A percentile compares a stretch with the other conserved stretches of the same genome.
Evolutionary conservation across 2,329 filamentous ascomycete species (phyloP).

Genomic region (Penicillium nordicum): DNA sequence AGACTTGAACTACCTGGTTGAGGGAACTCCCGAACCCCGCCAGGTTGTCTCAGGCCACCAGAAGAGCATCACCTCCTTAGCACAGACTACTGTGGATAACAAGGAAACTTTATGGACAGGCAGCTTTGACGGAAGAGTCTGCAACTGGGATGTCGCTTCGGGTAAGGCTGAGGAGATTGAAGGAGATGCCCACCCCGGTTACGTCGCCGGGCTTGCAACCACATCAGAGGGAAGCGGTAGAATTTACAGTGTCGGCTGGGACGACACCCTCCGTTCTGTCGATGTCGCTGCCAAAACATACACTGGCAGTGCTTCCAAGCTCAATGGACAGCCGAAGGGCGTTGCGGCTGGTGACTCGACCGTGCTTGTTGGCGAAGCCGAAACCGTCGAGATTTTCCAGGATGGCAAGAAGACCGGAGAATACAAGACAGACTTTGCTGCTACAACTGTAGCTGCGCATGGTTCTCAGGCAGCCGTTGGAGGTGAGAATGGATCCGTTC

Average conservation of each 20-base stretch:
- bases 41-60: constrained; percentile 81
- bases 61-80: constrained; percentile 81
- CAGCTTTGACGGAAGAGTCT: constrained; percentile 85
- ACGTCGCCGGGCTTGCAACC: constrained; percentile 71
- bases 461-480: constrained; percentile 71
- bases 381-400: constrained; percentile 58
- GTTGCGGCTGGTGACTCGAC: constrained; percentile 54
- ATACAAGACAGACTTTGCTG: constrained; percentile 59
- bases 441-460: constrained; percentile 68
- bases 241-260: constrained; percentile 89
- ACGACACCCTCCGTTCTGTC: constrained; percentile 79
- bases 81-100: constrained; percentile 50
- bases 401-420: constrained; percentile 59
- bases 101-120: constrained; percentile 75
- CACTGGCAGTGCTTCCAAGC: constrained; percentile 62
- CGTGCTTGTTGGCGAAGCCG: constrained; percentile 58
- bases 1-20: constrained; percentile 81
- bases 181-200: constrained; percentile 79
- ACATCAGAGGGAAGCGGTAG: constrained; percentile 51
- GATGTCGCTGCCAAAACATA: constrained; percentile 74
- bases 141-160: constrained; percentile 72
- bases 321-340: constrained; percentile 77
- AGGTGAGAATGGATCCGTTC: constrained; percentile 68
- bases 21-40: constrained; percentile 66
- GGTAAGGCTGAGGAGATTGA: constrained; percentile 70